Evolutionary conservation across 192 early-diverging fungal species (phyloP), one percentile per base, ranked within the genome.

Genomic region (Backusella mclennaniae): DNA sequence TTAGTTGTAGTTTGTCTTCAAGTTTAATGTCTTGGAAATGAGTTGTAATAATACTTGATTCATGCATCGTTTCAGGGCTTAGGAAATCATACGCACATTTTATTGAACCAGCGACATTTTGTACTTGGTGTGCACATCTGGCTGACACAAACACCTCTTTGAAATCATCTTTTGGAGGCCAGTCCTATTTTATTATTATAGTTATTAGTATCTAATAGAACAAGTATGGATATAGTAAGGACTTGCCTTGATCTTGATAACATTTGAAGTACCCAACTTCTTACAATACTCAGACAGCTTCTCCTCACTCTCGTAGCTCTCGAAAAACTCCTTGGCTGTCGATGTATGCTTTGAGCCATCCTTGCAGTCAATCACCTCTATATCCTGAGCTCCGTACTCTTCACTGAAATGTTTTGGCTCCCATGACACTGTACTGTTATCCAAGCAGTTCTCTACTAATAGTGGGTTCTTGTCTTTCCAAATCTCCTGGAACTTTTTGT

Each of bases 81-180:
- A 92, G 84, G 83, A 92, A 94, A 76, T 92, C 91, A 78, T 90
- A 85, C 35, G 92, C 92, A 1, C 88, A 77, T 79, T 94, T 94
- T 66, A 94, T 86, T 9, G 88, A 87, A 49, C 82, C 86, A 9
- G 85, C 77, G 56, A 89, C 87, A 79, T 93, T 94, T 73, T 86
- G 85, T 21, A 94, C 93, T 81, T 94, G 93, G 52, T 93, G 91
- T 1, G 92, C 90, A 35, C 86, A 91, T 8, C 94, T 92, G 11
- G 92, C 94, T 0, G 94, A 92, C 1, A 95, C 85, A 85, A 91
- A 94, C 2, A 95, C 88, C n/a, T n/a, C n/a, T n/a, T 79, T 73
- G 70, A 93, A 93, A 59, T 90, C 85, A 21, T 83, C 80, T 31
- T 87, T 77, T 0, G 89, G 85, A 33, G 92, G 93, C 90, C 91